Percentiles rank a stretch among this genome's conserved stretches.
These are phyloP conservation scores for Cicer cuneatum DNA, from an alignment of 306 rosid genomes.

Conservation along the genomic window DNA sequence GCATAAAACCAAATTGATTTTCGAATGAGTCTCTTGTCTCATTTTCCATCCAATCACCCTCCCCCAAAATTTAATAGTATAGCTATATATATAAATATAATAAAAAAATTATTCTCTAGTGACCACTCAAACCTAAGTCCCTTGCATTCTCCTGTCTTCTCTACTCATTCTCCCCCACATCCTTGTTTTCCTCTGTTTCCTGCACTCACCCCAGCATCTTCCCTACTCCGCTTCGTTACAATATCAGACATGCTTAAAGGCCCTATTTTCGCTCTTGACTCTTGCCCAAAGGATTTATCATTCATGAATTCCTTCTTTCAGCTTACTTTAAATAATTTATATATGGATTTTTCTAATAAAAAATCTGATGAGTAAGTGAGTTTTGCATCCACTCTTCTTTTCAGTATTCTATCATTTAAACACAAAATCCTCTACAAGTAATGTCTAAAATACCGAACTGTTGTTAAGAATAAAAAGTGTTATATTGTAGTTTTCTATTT, in stretches of 20 bases:
- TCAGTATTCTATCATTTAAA: conserved; percentile 19
- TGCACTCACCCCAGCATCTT: no score
- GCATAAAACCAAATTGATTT: background rate
- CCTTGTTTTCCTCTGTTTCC: background rate
- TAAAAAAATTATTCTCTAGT: no score
- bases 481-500: conserved; percentile 1
- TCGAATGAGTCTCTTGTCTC: background rate
- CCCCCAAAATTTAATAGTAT: no score
- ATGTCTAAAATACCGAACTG: conserved; percentile 10
- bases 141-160: background rate
- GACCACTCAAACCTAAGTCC: no score
- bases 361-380: background rate
- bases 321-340: background rate
- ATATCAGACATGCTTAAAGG: background rate
- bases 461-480: conserved; percentile 5
- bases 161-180: background rate
- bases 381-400: background rate
- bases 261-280: conserved; percentile 1
- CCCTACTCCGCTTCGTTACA: background rate
- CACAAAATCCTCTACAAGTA: conserved; percentile 16
- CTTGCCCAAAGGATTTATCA: background rate
- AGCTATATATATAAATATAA: no score
- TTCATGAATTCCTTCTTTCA: conserved; percentile 5
- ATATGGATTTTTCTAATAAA: background rate
- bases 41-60: background rate